phyloP scores from a whole-genome alignment of 1,139 yeast genomes.

The Petasospora fabianii region DNA sequence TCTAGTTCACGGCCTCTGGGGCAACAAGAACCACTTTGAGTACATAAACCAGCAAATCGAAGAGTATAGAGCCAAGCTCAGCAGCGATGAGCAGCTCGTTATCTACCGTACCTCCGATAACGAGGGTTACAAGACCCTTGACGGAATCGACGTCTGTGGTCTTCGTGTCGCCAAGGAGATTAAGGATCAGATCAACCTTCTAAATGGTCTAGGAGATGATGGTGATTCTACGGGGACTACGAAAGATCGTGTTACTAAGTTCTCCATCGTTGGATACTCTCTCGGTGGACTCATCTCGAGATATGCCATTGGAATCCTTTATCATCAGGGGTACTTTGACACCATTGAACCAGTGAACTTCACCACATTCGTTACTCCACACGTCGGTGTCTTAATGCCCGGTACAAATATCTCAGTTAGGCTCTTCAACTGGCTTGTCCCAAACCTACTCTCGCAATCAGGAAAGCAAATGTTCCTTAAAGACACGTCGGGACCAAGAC shows the following conservation, averaged over 20 bases:
- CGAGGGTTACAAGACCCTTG: slow-evolving; percentile 68
- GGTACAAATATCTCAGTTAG: slow-evolving; percentile 43
- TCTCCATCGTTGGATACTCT: slow-evolving; percentile 78
- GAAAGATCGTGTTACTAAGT: slow-evolving; percentile 40
- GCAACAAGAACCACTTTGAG: slow-evolving; percentile 62
- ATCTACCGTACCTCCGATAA: slow-evolving; percentile 62
- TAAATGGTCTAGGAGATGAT: slow-evolving; percentile 26
- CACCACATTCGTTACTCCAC: slow-evolving; percentile 78
- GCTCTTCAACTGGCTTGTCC: slow-evolving; percentile 57
- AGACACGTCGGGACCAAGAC: slow-evolving; percentile 34
- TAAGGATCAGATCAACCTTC: slow-evolving; percentile 37
- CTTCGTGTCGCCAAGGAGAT: slow-evolving; percentile 71
- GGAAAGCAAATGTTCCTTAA: slow-evolving; percentile 69
- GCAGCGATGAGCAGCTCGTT: slow-evolving; percentile 31
- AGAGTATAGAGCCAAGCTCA: slow-evolving; percentile 1
- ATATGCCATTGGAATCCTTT: slow-evolving; percentile 70
- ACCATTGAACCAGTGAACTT: slow-evolving; percentile 50
- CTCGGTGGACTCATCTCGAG: slow-evolving; percentile 78
- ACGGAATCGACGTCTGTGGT: slow-evolving; percentile 85
- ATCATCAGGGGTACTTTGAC: slow-evolving; percentile 51
- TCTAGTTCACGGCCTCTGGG: slow-evolving; percentile 85
- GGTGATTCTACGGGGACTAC: not conserved
- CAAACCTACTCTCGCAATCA: slow-evolving; percentile 61
- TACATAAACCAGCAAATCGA: slow-evolving; percentile 41
- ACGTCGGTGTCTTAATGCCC: slow-evolving; percentile 72